These are phyloP conservation scores for Corinectria fuckeliana DNA, from an alignment of 2,329 filamentous ascomycete species.

Conservation along the genomic window DNA sequence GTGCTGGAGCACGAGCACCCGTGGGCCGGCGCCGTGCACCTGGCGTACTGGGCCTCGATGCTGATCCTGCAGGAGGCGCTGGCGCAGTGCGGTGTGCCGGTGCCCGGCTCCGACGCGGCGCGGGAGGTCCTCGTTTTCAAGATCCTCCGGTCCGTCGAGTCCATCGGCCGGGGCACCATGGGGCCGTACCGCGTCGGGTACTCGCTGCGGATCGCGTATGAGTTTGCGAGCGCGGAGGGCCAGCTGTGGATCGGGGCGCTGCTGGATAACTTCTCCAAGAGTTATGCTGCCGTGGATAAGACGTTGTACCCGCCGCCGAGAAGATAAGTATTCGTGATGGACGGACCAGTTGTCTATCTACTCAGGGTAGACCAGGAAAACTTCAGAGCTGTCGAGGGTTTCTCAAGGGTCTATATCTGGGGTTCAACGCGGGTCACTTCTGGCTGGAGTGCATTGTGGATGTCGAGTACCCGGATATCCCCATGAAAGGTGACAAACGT, in stretches of 20 bases:
- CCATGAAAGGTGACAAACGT: too few relatives aligned
- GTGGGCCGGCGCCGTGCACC: slow-evolving; percentile 45
- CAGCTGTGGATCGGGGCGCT: slow-evolving; percentile 45
- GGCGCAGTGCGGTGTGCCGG: slow-evolving; percentile 40
- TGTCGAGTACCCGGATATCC: too few relatives aligned
- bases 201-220: slow-evolving; percentile 47
- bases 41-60: slow-evolving; percentile 48
- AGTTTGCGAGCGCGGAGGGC: slow-evolving; percentile 44
- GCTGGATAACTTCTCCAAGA: slow-evolving; percentile 41
- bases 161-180: slow-evolving; percentile 45
- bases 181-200: slow-evolving; percentile 48
- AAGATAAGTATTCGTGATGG: slow-evolving; percentile 24
- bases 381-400: background rate
- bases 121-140: slow-evolving; percentile 39
- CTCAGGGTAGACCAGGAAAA: background rate
- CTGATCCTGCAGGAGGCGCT: slow-evolving; percentile 49
- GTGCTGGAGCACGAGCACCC: slow-evolving; percentile 41
- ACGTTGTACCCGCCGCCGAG: slow-evolving; percentile 37
- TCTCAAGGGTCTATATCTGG: too few relatives aligned
- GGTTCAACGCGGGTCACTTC: too few relatives aligned
- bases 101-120: slow-evolving; percentile 31
- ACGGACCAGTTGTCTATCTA: background rate
- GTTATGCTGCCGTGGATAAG: slow-evolving; percentile 44
- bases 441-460: too few relatives aligned
- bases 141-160: slow-evolving; percentile 48